A percentile compares a stretch with the other conserved stretches of the same genome.
Evolutionary conservation across 306 rosid genomes (phyloP).

Genomic region (Cicer judaicum): DNA sequence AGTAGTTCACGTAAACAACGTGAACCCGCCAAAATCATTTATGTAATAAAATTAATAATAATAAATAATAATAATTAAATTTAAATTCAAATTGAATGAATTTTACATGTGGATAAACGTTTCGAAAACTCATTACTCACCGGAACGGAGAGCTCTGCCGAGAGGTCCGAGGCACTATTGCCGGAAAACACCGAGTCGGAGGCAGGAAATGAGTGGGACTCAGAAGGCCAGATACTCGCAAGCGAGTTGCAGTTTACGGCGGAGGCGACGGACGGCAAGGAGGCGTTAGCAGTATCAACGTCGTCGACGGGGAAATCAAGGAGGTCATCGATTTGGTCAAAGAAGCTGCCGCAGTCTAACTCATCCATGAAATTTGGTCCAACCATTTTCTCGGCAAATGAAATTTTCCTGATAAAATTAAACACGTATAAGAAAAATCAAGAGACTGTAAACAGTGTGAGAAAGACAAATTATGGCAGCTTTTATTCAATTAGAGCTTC

Average conservation of each 20-base stretch:
- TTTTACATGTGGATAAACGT: neutral
- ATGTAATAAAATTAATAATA: neutral
- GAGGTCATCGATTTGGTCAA: constrained; percentile 93
- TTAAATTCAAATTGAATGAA: neutral
- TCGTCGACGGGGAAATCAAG: constrained; percentile 78
- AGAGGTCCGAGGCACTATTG: constrained; percentile 71
- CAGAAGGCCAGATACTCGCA: constrained; percentile 64
- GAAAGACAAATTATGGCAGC: neutral
- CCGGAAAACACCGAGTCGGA: constrained; percentile 71
- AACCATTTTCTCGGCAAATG: constrained; percentile 54
- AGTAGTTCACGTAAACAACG: constrained; percentile 31
- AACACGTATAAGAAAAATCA: neutral
- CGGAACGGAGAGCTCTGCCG: constrained; percentile 92
- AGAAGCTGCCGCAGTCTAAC: constrained; percentile 88
- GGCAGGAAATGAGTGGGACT: constrained; percentile 56
- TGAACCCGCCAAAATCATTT: constrained; percentile 40
- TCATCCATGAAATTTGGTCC: constrained; percentile 79
- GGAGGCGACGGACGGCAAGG: constrained; percentile 48
- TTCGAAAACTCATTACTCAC: constrained; percentile 67
- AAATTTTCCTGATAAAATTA: constrained; percentile 47
- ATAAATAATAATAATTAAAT: neutral
- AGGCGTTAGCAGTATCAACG: constrained; percentile 50
- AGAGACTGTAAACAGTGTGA: neutral
- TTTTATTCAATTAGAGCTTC: constrained; percentile 36
- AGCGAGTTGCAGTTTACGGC: constrained; percentile 52